A percentile compares a stretch with the other conserved stretches of the same genome.
phyloP scores from a whole-genome alignment of 1,139 yeast species.

The Nadsonia starkeyi-henricii region DNA sequence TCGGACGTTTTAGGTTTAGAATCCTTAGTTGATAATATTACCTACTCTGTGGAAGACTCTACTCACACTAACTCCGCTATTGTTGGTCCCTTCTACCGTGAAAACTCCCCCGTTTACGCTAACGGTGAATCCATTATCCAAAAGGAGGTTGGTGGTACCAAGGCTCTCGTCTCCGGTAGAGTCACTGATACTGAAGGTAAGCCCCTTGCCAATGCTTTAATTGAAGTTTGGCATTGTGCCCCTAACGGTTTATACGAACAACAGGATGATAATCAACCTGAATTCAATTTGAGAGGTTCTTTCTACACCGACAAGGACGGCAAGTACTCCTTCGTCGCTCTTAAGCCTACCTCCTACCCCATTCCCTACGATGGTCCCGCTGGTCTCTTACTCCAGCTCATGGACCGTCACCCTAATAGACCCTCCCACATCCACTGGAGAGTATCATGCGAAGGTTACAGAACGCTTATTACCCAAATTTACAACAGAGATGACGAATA shows the following conservation, averaged over 20 bases:
- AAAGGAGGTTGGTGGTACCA: constrained; percentile 23
- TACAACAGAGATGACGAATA: constrained; percentile 20
- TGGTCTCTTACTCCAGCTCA: constrained; percentile 23
- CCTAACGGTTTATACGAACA: constrained; percentile 29
- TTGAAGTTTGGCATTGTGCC: constrained; percentile 30
- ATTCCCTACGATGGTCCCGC: constrained; percentile 31
- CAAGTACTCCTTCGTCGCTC: constrained; percentile 20
- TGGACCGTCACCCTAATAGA: constrained; percentile 28
- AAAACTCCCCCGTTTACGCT: constrained; percentile 20
- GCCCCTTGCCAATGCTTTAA: constrained; percentile 21
- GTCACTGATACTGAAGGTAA: constrained; percentile 21
- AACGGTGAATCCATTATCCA: constrained; percentile 23
- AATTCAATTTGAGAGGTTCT: constrained; percentile 24
- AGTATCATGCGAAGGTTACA: constrained; percentile 20
- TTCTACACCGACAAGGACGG: constrained; percentile 23
- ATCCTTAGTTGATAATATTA: constrained; percentile 24
- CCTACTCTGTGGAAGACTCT: constrained; percentile 15
- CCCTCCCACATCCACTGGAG: constrained; percentile 29
- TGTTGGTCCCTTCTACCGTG: constrained; percentile 24
- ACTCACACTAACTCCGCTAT: constrained; percentile 23
- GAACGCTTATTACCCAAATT: constrained; percentile 22
- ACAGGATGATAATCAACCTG: constrained; percentile 27
- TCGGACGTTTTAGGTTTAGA: constrained; percentile 26
- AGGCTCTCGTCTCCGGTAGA: constrained; percentile 19
- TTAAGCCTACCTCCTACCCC: constrained; percentile 27